Evolutionary conservation across 2,329 filamentous ascomycete species (phyloP).

Genomic region (Pseudocercospora cruenta): DNA sequence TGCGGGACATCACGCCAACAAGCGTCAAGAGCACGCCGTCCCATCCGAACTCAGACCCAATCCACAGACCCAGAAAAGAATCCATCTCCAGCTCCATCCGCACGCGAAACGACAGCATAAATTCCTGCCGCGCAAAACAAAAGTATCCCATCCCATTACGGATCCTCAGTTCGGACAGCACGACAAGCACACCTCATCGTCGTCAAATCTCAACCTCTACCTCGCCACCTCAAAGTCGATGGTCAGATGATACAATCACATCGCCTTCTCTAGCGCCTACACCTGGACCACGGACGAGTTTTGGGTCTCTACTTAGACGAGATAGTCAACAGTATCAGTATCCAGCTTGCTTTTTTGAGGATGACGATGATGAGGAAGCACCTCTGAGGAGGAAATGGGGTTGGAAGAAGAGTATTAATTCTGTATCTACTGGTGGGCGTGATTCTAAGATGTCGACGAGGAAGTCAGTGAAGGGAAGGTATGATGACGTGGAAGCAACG

Average conservation of each 20-base stretch:
- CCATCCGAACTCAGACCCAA: slow-evolving; percentile 21
- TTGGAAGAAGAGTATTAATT: slow-evolving; percentile 23
- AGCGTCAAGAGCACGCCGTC: slow-evolving; percentile 8
- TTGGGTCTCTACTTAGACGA: slow-evolving; percentile 29
- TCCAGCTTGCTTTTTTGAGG: slow-evolving; percentile 39
- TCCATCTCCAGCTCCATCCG: slow-evolving; percentile 31
- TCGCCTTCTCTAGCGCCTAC: slow-evolving; percentile 28
- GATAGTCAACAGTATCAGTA: slow-evolving; percentile 32
- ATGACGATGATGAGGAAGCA: slow-evolving; percentile 30
- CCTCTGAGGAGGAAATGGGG: slow-evolving; percentile 31
- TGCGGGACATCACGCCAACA: slow-evolving; percentile 5
- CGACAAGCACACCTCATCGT: neutral
- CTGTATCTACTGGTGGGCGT: slow-evolving; percentile 1
- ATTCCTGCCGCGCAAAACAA: slow-evolving; percentile 14
- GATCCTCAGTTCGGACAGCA: slow-evolving; percentile 28
- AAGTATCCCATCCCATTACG: slow-evolving; percentile 28
- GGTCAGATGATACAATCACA: slow-evolving; percentile 37
- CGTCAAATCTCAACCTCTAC: slow-evolving; percentile 18
- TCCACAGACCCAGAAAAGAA: slow-evolving; percentile 34
- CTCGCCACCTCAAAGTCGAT: slow-evolving; percentile 19
- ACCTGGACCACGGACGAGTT: slow-evolving; percentile 29
- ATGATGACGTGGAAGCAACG: neutral
- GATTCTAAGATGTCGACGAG: slow-evolving; percentile 6
- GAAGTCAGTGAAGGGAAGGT: neutral
- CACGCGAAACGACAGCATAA: slow-evolving; percentile 35